Evolutionary conservation across 129 eudicot species (phyloP).

Genomic region (Chrysanthemum makinoi): DNA sequence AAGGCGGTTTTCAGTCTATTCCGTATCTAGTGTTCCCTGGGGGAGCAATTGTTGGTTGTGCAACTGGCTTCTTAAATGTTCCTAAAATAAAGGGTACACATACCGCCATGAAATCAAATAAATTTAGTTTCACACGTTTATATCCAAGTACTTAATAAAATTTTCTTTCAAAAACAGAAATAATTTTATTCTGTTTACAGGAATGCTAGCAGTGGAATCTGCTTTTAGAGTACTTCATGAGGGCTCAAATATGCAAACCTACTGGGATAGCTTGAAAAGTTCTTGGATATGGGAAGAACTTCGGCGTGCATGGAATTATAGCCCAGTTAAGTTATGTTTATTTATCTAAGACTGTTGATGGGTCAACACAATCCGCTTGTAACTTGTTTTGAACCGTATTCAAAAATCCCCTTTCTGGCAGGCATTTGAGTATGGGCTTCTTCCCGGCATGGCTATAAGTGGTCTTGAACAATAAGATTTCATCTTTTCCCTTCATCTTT

Average conservation of each 20-base stretch:
- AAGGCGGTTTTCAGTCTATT: conserved; percentile 99
- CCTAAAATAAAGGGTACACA: conserved; percentile 98
- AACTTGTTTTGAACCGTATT: background rate
- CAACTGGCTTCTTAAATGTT: conserved; percentile 95
- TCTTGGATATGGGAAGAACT: conserved; percentile 99
- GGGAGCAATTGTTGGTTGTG: conserved; percentile 96
- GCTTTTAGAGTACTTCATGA: conserved; percentile 66
- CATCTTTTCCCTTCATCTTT: background rate
- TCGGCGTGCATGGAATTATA: conserved; percentile 69
- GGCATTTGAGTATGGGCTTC: conserved; percentile 94
- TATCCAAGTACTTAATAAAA: background rate
- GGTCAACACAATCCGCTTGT: background rate
- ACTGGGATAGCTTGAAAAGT: conserved; percentile 66
- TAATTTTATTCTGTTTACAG: conserved; percentile 33
- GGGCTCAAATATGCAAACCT: conserved; percentile 56
- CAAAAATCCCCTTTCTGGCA: conserved; percentile 27
- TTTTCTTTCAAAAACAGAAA: background rate
- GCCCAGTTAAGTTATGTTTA: conserved; percentile 58
- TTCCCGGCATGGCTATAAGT: conserved; percentile 81
- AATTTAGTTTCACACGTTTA: background rate
- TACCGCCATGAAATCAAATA: conserved; percentile 99
- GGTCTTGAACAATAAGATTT: conserved; percentile 81
- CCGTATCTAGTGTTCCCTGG: conserved; percentile 99
- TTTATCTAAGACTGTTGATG: background rate
- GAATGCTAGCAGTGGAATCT: conserved; percentile 94